phyloP scores from a whole-genome alignment of 768 basidiomycete species.

The Rhodotorula sphaerocarpa region DNA sequence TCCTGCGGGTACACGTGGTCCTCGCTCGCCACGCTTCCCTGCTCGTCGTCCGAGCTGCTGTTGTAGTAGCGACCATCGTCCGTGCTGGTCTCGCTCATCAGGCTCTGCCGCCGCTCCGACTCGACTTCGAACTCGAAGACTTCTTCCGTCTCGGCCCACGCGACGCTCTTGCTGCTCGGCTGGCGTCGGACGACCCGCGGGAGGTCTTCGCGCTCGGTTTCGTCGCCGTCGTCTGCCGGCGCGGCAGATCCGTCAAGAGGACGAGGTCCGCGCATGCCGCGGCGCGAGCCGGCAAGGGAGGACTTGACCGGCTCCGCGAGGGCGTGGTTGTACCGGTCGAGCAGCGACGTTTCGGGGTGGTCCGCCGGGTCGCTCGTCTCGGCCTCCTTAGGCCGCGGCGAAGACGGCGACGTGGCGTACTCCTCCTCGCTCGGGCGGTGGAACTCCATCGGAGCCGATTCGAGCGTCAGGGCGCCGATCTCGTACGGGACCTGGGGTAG shows the following conservation, averaged over 20 bases:
- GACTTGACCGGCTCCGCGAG: background rate
- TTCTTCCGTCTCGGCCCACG: constrained; percentile 36
- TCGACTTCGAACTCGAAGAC: constrained; percentile 36
- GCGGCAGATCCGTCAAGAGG: constrained; percentile 1
- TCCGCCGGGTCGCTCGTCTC: too few species aligned
- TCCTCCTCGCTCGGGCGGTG: constrained; percentile 6
- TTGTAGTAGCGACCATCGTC: constrained; percentile 20
- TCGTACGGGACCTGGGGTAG: constrained; percentile 26
- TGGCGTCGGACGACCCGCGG: constrained; percentile 12
- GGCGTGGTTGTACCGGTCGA: too few species aligned
- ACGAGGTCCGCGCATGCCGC: constrained; percentile 27
- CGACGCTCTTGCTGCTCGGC: constrained; percentile 34
- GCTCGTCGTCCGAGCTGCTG: constrained; percentile 3
- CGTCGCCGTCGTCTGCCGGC: constrained; percentile 5
- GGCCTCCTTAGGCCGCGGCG: background rate
- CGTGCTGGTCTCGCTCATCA: constrained; percentile 29
- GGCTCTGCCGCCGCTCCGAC: constrained; percentile 20
- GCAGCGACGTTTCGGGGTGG: too few species aligned
- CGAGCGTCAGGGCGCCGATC: constrained; percentile 21
- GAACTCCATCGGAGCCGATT: constrained; percentile 16
- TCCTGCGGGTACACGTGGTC: constrained; percentile 13
- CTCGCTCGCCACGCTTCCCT: background rate
- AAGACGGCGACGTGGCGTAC: background rate
- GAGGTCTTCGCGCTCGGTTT: constrained; percentile 17
- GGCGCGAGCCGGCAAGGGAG: background rate